phyloP scores from a whole-genome alignment of 2,329 filamentous ascomycete genomes.

The Alternaria arborescens region DNA sequence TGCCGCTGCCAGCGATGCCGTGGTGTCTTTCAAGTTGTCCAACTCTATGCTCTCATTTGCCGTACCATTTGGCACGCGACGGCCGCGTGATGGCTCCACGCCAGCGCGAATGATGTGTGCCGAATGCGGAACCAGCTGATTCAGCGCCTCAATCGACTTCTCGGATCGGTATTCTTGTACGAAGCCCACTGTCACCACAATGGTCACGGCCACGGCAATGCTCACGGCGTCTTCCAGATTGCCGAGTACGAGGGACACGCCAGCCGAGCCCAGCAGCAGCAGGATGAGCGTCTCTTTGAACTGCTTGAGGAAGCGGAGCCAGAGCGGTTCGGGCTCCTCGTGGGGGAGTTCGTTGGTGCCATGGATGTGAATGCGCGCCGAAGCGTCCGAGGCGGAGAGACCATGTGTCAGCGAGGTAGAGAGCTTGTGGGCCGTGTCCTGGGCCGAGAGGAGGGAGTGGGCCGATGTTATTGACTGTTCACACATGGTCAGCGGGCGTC shows the following conservation, averaged over 20 bases:
- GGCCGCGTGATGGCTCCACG: constrained; percentile 32
- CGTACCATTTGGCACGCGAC: constrained; percentile 31
- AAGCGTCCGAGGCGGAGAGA: constrained; percentile 80
- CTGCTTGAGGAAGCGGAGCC: constrained; percentile 94
- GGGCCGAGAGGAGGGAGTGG: constrained; percentile 73
- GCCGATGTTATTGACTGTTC: constrained; percentile 55
- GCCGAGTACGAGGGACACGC: constrained; percentile 86
- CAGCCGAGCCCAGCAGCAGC: constrained; percentile 87
- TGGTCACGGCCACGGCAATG: constrained; percentile 94
- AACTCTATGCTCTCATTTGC: constrained; percentile 55
- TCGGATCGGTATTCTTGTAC: constrained; percentile 98
- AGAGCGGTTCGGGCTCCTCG: constrained; percentile 91
- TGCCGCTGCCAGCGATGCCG: constrained; percentile 68
- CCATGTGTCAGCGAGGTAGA: constrained; percentile 85
- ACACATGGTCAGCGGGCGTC: constrained; percentile 28
- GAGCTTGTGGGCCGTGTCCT: constrained; percentile 79
- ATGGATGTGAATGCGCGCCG: constrained; percentile 78
- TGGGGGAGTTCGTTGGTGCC: constrained; percentile 95
- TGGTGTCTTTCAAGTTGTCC: constrained; percentile 61
- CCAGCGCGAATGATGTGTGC: constrained; percentile 83
- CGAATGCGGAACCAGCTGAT: constrained; percentile 91
- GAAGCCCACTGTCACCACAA: constrained; percentile 95
- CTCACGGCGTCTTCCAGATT: constrained; percentile 96
- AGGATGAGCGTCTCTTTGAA: constrained; percentile 96
- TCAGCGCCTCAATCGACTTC: constrained; percentile 94